Evolutionary conservation across 768 basidiomycete genomes (phyloP).

Genomic region (Suillus weaverae): DNA sequence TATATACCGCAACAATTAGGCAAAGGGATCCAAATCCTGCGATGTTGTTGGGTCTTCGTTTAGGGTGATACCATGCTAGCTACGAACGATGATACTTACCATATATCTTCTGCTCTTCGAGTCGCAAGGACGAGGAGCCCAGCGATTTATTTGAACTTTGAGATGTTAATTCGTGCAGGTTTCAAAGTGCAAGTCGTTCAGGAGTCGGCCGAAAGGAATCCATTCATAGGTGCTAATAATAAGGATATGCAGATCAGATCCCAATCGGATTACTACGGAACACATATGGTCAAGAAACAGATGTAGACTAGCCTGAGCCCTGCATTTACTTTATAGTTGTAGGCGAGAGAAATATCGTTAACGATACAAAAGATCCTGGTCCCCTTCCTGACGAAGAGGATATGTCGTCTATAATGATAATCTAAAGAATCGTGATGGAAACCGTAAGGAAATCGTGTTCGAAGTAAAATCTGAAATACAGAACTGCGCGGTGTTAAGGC

Average conservation of each 20-base stretch:
- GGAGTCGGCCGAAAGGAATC: not conserved
- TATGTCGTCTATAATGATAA: slow-evolving; percentile 10
- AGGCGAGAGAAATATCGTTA: slow-evolving; percentile 11
- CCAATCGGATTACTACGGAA: not conserved
- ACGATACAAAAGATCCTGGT: slow-evolving; percentile 23
- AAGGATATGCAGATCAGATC: not conserved
- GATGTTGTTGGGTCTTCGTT: not conserved
- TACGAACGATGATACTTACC: not conserved
- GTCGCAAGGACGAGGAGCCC: not conserved
- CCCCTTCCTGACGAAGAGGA: slow-evolving; percentile 17
- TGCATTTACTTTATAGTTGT: not conserved
- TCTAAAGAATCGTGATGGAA: slow-evolving; percentile 3
- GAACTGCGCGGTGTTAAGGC: slow-evolving; percentile 31
- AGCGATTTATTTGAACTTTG: not conserved
- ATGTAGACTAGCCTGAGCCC: not conserved
- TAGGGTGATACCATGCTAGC: not conserved
- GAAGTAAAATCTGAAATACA: not conserved
- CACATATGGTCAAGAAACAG: not conserved
- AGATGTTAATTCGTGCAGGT: not conserved
- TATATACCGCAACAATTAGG: not conserved
- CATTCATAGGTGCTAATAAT: not conserved
- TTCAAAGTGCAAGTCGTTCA: not conserved
- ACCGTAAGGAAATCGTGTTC: slow-evolving; percentile 5
- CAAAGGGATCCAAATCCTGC: not conserved
- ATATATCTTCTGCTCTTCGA: not conserved